These are phyloP conservation scores for Fraxinus albicans DNA, from an alignment of 305 asterid species.

Conservation along the genomic window DNA sequence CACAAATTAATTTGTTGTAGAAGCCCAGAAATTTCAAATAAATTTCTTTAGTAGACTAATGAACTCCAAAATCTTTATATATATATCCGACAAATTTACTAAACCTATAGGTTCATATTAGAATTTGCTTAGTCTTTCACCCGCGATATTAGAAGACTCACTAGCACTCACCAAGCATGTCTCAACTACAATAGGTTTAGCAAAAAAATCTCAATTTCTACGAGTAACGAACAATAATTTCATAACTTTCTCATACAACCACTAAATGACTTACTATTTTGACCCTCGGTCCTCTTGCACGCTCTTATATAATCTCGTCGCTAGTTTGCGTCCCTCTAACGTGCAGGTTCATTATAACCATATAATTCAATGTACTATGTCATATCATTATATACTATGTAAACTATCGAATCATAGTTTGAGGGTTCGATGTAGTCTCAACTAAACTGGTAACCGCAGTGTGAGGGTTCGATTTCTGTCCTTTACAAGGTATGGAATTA, in stretches of 20 bases:
- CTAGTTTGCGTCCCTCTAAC: neutral
- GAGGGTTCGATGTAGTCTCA: no score
- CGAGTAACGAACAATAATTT: neutral
- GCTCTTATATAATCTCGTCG: neutral
- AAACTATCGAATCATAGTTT: neutral
- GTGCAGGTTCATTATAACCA: no score
- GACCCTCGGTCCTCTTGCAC: neutral
- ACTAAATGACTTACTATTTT: neutral
- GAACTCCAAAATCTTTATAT: no score
- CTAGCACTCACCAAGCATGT: neutral
- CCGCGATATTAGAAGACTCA: neutral
- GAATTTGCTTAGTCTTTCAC: neutral
- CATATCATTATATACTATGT: no score
- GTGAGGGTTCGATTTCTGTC: no score
- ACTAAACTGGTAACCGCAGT: no score
- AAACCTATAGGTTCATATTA: neutral
- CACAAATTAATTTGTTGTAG: no score
- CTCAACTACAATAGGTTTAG: neutral
- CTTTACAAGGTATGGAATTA: no score
- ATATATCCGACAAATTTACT: neutral
- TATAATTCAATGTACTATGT: no score
- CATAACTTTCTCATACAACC: neutral
- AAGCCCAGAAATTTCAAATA: no score
- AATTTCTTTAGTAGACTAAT: no score
- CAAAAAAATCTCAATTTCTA: neutral